These are phyloP conservation scores for Metarhizium robertsii DNA, from an alignment of 2,329 filamentous ascomycete genomes.

Conservation along the genomic window DNA sequence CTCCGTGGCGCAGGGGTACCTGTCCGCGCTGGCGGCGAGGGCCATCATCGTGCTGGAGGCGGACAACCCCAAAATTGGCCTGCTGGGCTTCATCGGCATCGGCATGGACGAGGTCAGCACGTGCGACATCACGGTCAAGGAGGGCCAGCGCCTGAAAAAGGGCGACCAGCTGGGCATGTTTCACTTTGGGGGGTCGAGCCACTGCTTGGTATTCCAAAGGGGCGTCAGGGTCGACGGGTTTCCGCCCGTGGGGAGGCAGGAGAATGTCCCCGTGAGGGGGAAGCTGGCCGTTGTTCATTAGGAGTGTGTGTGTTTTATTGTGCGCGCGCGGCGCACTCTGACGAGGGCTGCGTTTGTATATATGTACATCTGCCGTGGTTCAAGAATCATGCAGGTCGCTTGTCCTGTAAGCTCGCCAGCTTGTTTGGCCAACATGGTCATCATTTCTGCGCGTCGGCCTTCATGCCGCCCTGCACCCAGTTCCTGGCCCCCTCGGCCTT, in stretches of 20 bases:
- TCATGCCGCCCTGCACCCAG: constrained; percentile 65
- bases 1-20: constrained; percentile 51
- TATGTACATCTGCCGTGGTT: no score
- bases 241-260: constrained; percentile 23
- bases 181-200: constrained; percentile 66
- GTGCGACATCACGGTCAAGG: constrained; percentile 60
- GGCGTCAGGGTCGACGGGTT: constrained; percentile 38
- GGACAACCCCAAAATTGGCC: constrained; percentile 55
- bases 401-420: no score
- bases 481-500: constrained; percentile 39
- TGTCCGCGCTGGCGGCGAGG: constrained; percentile 58
- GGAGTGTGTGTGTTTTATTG: no score
- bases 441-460: constrained; percentile 49
- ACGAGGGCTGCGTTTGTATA: no score
- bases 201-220: constrained; percentile 58
- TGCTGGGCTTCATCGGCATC: constrained; percentile 61
- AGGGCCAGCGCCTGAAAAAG: constrained; percentile 57
- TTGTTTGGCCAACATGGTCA: neutral
- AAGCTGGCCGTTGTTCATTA: constrained; percentile 23
- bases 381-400: no score
- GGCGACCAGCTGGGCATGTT: constrained; percentile 71
- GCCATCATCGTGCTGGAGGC: constrained; percentile 63
- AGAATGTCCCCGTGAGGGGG: constrained; percentile 30
- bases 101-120: constrained; percentile 72
- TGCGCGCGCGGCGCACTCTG: no score